Evolutionary conservation across 805 yeast genomes (phyloP).

Genomic region (Candida methanosorbosa): DNA sequence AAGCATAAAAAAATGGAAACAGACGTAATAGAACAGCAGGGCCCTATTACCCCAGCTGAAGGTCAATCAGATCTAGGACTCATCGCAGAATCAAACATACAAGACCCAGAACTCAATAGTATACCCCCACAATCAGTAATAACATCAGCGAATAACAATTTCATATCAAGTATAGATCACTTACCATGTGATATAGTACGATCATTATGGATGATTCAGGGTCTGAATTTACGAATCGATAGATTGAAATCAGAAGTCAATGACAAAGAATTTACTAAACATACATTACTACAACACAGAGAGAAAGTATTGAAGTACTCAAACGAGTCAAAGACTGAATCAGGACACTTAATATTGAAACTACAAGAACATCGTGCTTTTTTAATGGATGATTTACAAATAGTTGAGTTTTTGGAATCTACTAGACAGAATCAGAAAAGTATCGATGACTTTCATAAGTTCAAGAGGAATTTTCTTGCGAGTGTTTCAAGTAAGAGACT

Average conservation of each 20-base stretch:
- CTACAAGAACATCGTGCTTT: slow-evolving; percentile 14
- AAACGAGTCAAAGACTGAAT: slow-evolving; percentile 17
- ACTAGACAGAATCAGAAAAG: slow-evolving; percentile 2
- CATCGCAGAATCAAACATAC: no score
- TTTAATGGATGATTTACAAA: slow-evolving; percentile 15
- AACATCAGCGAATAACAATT: slow-evolving; percentile 12
- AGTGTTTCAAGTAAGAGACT: no score
- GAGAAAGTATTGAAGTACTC: slow-evolving; percentile 2
- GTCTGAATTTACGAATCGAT: slow-evolving; percentile 17
- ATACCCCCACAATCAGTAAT: no score
- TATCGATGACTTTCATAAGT: slow-evolving; percentile 13
- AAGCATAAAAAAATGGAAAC: background rate
- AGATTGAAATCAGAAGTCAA: slow-evolving; percentile 6
- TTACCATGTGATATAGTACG: slow-evolving; percentile 29
- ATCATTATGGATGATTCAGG: slow-evolving; percentile 28
- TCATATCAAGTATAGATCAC: slow-evolving; percentile 28
- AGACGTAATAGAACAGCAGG: slow-evolving; percentile 1
- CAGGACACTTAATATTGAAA: slow-evolving; percentile 11
- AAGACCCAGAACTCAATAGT: no score
- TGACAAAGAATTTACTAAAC: background rate
- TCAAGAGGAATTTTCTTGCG: slow-evolving; percentile 14
- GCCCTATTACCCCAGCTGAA: no score
- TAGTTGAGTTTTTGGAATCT: slow-evolving; percentile 13
- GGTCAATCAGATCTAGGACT: no score
- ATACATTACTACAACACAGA: background rate